Evolutionary conservation across 2,329 filamentous ascomycete genomes (phyloP).

Genomic region (Sporothrix humicola): DNA sequence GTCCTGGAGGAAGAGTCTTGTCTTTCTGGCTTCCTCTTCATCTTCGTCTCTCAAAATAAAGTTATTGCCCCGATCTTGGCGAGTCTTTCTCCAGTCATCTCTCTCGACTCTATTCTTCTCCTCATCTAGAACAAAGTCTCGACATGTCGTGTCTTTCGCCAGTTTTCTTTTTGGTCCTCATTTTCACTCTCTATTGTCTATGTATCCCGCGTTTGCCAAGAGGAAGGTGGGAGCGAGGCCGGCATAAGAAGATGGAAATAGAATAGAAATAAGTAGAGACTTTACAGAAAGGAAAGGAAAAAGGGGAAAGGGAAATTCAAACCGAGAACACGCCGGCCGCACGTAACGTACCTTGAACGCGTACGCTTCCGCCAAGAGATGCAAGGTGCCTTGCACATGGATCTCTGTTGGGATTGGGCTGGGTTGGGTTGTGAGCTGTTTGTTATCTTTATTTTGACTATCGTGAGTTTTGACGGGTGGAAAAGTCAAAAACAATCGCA

Average conservation of each 20-base stretch:
- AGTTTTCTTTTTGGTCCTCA: too few species aligned
- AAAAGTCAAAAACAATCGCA: neutral
- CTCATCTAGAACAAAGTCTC: neutral
- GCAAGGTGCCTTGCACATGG: neutral
- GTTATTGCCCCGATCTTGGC: slow-evolving; percentile 24
- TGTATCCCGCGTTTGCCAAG: neutral
- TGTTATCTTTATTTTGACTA: neutral
- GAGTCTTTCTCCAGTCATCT: neutral
- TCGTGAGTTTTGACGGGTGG: neutral
- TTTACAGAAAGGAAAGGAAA: neutral
- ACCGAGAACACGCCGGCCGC: neutral
- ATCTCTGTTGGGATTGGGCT: too few species aligned
- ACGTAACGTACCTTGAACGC: slow-evolving; percentile 31
- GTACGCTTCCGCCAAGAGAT: slow-evolving; percentile 9
- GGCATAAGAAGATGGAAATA: neutral
- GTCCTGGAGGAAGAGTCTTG: neutral
- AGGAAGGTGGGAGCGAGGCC: slow-evolving; percentile 1
- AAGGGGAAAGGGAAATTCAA: neutral
- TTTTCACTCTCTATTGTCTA: neutral
- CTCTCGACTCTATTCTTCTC: neutral
- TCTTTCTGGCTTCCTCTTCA: neutral
- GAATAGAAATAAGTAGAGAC: neutral
- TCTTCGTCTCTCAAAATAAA: neutral
- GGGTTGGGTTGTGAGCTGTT: neutral
- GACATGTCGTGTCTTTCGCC: neutral